A percentile compares a stretch with the other conserved stretches of the same genome.
phyloP scores from a whole-genome alignment of 106 monocot genomes.

The Platanthera guangdongensis region DNA sequence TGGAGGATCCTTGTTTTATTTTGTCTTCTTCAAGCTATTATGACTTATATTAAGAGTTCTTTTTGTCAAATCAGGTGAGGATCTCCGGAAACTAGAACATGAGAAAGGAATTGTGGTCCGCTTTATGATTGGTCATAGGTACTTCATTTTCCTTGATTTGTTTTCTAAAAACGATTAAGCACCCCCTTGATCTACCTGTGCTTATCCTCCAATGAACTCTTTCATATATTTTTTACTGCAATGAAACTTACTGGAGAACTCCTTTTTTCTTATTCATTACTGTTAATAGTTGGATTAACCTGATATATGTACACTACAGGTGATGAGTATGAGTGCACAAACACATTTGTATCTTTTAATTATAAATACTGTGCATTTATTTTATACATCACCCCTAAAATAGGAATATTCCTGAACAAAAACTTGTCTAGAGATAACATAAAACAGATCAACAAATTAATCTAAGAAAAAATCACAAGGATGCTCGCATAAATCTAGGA shows the following conservation, averaged over 20 bases:
- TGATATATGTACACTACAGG: not conserved
- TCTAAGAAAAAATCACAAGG: too few species aligned
- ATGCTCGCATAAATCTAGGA: too few species aligned
- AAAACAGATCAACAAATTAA: too few species aligned
- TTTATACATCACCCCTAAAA: not conserved
- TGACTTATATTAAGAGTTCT: not conserved
- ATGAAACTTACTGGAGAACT: not conserved
- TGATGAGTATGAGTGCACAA: not conserved
- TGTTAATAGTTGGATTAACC: not conserved
- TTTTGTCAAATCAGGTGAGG: slow-evolving; percentile 28
- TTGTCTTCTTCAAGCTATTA: not conserved
- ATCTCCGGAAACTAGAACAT: slow-evolving; percentile 38
- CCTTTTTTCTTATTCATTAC: not conserved
- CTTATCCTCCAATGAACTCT: not conserved
- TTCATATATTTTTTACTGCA: not conserved
- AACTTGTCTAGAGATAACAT: too few species aligned
- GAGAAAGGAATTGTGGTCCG: slow-evolving; percentile 65
- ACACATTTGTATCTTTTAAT: not conserved
- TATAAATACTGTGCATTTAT: not conserved
- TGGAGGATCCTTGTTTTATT: not conserved
- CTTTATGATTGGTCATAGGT: slow-evolving; percentile 77
- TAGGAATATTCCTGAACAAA: not conserved
- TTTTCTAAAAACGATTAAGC: not conserved
- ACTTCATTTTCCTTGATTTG: not conserved
- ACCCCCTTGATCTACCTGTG: not conserved